Evolutionary conservation across 176 grass and related monocot species (phyloP).

Genomic region (Alloteropsis semialata): DNA sequence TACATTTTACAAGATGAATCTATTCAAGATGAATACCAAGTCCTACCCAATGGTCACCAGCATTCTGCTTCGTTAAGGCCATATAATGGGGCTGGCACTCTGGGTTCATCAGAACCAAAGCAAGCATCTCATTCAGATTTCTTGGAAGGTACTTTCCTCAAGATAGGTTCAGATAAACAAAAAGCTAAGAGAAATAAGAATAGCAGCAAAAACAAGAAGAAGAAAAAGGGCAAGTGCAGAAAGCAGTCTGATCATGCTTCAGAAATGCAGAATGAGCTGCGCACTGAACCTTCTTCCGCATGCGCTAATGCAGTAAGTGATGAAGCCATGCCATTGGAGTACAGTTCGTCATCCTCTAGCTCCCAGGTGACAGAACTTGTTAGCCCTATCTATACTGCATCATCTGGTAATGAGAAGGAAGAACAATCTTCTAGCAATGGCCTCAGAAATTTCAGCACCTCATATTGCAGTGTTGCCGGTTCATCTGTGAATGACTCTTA

Average conservation of each 20-base stretch:
- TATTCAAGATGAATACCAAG: background rate
- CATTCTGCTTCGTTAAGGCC: background rate
- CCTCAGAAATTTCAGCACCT: slow-evolving; percentile 15
- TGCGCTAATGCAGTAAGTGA: background rate
- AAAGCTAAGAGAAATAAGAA: slow-evolving; percentile 37
- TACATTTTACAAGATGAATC: too few relatives aligned
- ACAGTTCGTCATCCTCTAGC: slow-evolving; percentile 5
- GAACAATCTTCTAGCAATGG: slow-evolving; percentile 23
- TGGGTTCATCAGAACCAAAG: background rate
- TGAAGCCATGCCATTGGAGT: slow-evolving; percentile 2
- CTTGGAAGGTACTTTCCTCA: slow-evolving; percentile 21
- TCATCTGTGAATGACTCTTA: slow-evolving; percentile 30
- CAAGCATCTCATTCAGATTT: slow-evolving; percentile 10
- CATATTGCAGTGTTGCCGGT: background rate
- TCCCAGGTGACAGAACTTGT: slow-evolving; percentile 7
- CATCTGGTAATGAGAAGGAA: slow-evolving; percentile 7
- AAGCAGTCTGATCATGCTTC: slow-evolving; percentile 11
- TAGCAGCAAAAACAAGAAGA: slow-evolving; percentile 45
- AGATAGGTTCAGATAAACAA: slow-evolving; percentile 7
- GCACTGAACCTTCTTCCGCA: background rate
- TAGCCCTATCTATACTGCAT: background rate
- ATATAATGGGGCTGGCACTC: too few relatives aligned
- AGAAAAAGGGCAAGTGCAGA: slow-evolving; percentile 21
- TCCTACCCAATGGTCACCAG: background rate
- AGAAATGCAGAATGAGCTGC: background rate